These are phyloP conservation scores for Eucalyptus fibrosa DNA, from an alignment of 345 rosid genomes.

Conservation along the genomic window DNA sequence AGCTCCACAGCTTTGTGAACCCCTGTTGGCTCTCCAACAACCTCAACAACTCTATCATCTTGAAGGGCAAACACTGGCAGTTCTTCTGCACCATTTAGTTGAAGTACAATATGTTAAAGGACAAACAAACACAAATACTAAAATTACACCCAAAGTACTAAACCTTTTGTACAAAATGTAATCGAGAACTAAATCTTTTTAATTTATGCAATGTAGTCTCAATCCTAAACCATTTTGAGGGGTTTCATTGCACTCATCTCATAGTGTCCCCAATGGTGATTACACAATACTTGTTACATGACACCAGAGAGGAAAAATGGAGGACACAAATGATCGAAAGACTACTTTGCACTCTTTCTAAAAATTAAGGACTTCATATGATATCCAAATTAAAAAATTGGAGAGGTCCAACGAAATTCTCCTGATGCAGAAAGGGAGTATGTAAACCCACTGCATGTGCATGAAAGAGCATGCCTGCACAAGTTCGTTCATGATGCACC, in stretches of 20 bases:
- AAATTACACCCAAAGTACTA: background rate
- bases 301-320: background rate
- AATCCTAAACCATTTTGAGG: background rate
- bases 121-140: background rate
- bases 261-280: background rate
- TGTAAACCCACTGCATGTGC: background rate
- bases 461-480: background rate
- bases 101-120: background rate
- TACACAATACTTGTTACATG: background rate
- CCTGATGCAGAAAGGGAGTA: background rate
- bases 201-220: background rate
- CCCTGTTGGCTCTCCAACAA: conserved; percentile 69
- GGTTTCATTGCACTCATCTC: background rate
- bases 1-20: conserved; percentile 93
- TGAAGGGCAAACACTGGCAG: conserved; percentile 94
- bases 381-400: background rate
- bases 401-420: background rate
- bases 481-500: background rate
- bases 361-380: background rate
- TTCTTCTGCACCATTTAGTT: conserved; percentile 50
- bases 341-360: background rate
- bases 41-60: conserved; percentile 98
- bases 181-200: background rate
- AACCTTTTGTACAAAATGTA: background rate
- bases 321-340: background rate